These are phyloP conservation scores for Phytophthora tentaculata DNA, from an alignment of 352 stramenopile species.

Conservation along the genomic window DNA sequence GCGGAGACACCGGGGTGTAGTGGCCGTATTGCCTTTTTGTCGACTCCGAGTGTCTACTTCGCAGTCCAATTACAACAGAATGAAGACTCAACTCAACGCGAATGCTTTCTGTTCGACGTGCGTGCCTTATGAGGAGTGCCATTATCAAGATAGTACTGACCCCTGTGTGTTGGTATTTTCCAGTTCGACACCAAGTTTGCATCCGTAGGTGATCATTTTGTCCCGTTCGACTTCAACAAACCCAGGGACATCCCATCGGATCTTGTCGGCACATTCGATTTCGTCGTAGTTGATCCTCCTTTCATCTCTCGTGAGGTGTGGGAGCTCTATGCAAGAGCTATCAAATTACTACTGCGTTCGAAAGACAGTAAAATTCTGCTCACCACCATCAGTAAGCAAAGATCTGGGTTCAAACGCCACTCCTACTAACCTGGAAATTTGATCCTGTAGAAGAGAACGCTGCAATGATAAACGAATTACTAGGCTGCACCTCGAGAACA, in stretches of 20 bases:
- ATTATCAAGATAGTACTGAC: background rate
- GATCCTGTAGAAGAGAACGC: slow-evolving; percentile 86
- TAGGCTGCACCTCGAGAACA: slow-evolving; percentile 61
- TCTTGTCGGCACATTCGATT: slow-evolving; percentile 81
- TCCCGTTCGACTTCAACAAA: slow-evolving; percentile 92
- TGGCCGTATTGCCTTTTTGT: slow-evolving; percentile 89
- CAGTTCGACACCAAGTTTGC: slow-evolving; percentile 90
- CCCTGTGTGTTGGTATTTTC: background rate
- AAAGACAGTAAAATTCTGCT: slow-evolving; percentile 80
- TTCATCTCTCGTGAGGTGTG: slow-evolving; percentile 96
- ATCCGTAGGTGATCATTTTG: slow-evolving; percentile 62
- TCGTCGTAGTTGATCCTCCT: slow-evolving; percentile 94
- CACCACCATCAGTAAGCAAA: slow-evolving; percentile 86
- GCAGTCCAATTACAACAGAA: slow-evolving; percentile 62
- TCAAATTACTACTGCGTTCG: slow-evolving; percentile 64
- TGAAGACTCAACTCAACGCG: slow-evolving; percentile 23
- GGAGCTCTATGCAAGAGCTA: slow-evolving; percentile 84
- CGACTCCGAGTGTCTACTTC: slow-evolving; percentile 95
- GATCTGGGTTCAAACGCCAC: background rate
- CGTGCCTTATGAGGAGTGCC: slow-evolving; percentile 24
- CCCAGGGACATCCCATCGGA: slow-evolving; percentile 66
- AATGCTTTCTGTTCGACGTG: slow-evolving; percentile 92
- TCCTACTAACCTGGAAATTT: no score
- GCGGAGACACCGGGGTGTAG: slow-evolving; percentile 50
- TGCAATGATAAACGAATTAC: slow-evolving; percentile 82